phyloP scores from a whole-genome alignment of 2,329 filamentous ascomycete genomes.

The Lizonia empirigonia region DNA sequence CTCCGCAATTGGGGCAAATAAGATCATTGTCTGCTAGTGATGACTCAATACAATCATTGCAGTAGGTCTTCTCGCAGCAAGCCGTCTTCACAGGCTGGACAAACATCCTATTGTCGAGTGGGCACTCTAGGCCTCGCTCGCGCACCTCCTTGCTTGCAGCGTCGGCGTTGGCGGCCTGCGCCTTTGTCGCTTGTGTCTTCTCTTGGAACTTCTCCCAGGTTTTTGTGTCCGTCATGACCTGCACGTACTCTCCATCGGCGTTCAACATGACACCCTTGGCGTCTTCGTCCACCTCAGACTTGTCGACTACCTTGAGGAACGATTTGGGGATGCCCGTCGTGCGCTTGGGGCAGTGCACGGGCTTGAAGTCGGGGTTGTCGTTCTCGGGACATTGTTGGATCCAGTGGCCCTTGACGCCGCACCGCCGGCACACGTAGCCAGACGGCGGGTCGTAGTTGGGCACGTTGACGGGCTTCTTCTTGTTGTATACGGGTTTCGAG shows the following conservation, averaged over 20 bases:
- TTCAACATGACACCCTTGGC: conserved; percentile 95
- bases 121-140: conserved; percentile 87
- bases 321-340: conserved; percentile 97
- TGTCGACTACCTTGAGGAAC: conserved; percentile 94
- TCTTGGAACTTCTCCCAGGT: conserved; percentile 98
- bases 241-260: conserved; percentile 94
- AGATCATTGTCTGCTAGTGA: conserved; percentile 98
- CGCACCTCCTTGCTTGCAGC: conserved; percentile 84
- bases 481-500: conserved; percentile 54
- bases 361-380: conserved; percentile 94
- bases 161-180: conserved; percentile 76
- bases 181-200: conserved; percentile 84
- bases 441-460: conserved; percentile 92
- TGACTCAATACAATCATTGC: conserved; percentile 99
- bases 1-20: conserved; percentile 88
- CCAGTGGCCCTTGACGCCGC: conserved; percentile 98
- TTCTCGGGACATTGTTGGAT: conserved; percentile 99
- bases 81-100: conserved; percentile 99
- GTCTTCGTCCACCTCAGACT: conserved; percentile 83
- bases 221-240: conserved; percentile 92
- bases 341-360: conserved; percentile 88
- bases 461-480: conserved; percentile 71
- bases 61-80: conserved; percentile 98
- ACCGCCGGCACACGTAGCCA: conserved; percentile 95
- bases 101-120: conserved; percentile 97